Evolutionary conservation across 148 eudicot species (phyloP).

Genomic region (Rhododendron griersonianum): DNA sequence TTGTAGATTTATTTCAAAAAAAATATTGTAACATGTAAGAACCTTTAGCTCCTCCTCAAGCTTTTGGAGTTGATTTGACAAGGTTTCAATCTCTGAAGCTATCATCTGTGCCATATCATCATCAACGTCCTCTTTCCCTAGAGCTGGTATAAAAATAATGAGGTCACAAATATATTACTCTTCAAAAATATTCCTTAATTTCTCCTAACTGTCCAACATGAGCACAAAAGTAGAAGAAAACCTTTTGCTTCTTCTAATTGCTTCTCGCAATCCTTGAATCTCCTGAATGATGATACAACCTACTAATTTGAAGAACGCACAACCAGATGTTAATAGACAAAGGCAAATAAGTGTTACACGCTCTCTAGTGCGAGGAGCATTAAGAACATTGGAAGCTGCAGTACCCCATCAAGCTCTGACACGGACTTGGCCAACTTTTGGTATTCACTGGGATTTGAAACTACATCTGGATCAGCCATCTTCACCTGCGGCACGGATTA

Average conservation of each 20-base stretch:
- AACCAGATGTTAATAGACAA: not conserved
- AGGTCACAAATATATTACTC: not conserved
- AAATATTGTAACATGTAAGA: not conserved
- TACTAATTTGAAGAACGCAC: constrained; percentile 24
- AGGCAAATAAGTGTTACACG: not conserved
- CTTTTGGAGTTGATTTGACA: constrained; percentile 57
- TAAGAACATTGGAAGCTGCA: not conserved
- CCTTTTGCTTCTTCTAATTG: constrained; percentile 94
- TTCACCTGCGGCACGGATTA: constrained; percentile 46
- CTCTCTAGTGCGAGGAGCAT: not conserved
- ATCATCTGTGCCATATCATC: constrained; percentile 94
- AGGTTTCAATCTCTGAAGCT: constrained; percentile 60
- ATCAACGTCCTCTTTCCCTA: constrained; percentile 78
- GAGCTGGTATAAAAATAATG: constrained; percentile 37
- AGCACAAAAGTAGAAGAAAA: constrained; percentile 13
- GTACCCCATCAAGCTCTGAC: constrained; percentile 89
- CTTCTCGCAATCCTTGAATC: constrained; percentile 83
- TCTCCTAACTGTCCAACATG: not conserved
- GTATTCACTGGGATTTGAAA: constrained; percentile 87
- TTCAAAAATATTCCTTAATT: not conserved
- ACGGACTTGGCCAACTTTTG: constrained; percentile 89
- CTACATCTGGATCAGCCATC: constrained; percentile 94
- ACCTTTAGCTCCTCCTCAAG: constrained; percentile 92
- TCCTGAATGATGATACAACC: constrained; percentile 73
- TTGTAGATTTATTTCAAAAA: not conserved